Percentiles rank a stretch among this genome's conserved stretches.
These are phyloP conservation scores for Teratosphaeria epicoccoides DNA, from an alignment of 2,329 filamentous ascomycete species.

Conservation along the genomic window DNA sequence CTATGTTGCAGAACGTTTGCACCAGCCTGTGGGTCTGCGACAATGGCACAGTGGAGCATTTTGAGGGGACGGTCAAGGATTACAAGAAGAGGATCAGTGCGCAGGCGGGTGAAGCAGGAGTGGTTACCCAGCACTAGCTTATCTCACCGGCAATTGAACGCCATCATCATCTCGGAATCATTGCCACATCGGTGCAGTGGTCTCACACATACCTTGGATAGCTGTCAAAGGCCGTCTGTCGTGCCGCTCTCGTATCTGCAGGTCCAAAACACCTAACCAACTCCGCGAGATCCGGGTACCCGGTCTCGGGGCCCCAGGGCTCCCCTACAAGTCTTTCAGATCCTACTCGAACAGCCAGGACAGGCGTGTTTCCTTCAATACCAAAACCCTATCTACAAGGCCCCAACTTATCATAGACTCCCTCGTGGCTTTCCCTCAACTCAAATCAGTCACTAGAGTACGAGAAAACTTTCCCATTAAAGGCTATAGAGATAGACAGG, in stretches of 20 bases:
- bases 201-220: neutral
- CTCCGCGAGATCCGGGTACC: neutral
- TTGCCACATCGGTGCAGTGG: too few species aligned
- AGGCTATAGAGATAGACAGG: too few species aligned
- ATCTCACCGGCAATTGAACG: neutral
- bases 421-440: too few species aligned
- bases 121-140: slow-evolving; percentile 40
- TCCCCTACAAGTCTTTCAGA: too few species aligned
- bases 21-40: slow-evolving; percentile 95
- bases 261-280: neutral
- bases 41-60: slow-evolving; percentile 86
- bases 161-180: too few species aligned
- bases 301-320: neutral
- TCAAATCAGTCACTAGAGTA: too few species aligned
- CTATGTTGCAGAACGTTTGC: slow-evolving; percentile 95
- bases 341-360: too few species aligned
- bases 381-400: too few species aligned
- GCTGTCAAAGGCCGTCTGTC: neutral
- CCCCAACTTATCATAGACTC: too few species aligned
- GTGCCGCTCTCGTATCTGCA: neutral
- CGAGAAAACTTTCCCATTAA: too few species aligned
- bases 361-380: too few species aligned
- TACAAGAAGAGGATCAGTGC: slow-evolving; percentile 95
- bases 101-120: slow-evolving; percentile 69
- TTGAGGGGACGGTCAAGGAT: slow-evolving; percentile 84